Evolutionary conservation across 2,329 filamentous ascomycete genomes (phyloP), one percentile per base, ranked within the genome.

Genomic region (Ceratocystis huliohia): DNA sequence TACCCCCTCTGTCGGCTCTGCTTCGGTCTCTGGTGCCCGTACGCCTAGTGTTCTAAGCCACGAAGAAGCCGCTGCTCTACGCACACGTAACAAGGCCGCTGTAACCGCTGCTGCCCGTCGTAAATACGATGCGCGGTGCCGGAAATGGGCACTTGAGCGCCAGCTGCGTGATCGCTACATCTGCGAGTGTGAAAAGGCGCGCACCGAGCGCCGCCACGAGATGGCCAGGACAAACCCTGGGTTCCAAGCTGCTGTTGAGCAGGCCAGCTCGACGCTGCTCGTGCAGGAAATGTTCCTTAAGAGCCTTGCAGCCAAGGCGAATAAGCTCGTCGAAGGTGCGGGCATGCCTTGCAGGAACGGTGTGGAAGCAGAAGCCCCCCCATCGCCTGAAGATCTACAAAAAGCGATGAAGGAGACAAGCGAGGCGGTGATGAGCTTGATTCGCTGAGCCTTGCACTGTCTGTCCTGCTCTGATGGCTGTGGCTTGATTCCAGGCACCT

Each of bases 271-370:
- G 20, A 64, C 63, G 4, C 61, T 68, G 10, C 46, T 64, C 5
- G 67, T 68, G 28, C 67, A 68, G 46, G 41, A 33, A 13, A 68
- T 68, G 67, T 68, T 68, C 37, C 30, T 66, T 41, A 64, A 53
- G 28, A 61, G 46, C 41, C 50, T 68, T 22, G 64, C 67, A 5
- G 44, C 63, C 15, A 61, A 68, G 61, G 61, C 61, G 25, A 68
- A 68, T 28, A 22, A 41, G 33, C 44, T 50, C 5, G 64, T 65
- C 20, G 25, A 45, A 8, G 64, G 64, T n/a, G 56, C 64, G 5
- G 64, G 44, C 41, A 20, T 46, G 5, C 64, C 50, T 50, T 56
- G 64, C 25, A 65, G 48, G 61, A 17, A 50, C 17, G n/a, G 41
- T 10, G 37, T 44, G 41, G 59, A 37, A 33, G 48, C n/a, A 25